Evolutionary conservation across 2,329 filamentous ascomycete genomes (phyloP).

Genomic region (Colletotrichum siamense): DNA sequence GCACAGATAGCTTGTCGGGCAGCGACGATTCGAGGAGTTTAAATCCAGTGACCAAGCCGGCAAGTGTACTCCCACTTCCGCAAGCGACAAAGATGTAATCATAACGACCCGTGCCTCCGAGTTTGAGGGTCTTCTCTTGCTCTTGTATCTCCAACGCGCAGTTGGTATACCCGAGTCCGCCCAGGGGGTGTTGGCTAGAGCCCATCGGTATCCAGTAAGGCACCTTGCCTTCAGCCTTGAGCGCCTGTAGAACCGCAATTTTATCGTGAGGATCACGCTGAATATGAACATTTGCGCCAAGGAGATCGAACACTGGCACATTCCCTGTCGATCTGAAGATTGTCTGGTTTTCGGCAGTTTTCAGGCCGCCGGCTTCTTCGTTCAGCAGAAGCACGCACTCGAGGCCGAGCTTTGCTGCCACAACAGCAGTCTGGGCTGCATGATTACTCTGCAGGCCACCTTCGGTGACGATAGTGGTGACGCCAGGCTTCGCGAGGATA

Average conservation of each 20-base stretch:
- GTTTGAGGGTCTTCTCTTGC: neutral
- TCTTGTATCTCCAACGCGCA: neutral
- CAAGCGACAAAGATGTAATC: neutral
- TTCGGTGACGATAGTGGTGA: neutral
- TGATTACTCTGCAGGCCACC: neutral
- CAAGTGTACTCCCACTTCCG: neutral
- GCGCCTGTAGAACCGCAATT: neutral
- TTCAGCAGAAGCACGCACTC: neutral
- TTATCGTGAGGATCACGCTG: neutral
- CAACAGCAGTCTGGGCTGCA: neutral
- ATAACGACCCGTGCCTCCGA: neutral
- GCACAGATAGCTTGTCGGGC: neutral
- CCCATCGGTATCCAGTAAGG: neutral
- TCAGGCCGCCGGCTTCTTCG: neutral
- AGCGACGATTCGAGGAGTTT: neutral
- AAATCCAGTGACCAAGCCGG: neutral
- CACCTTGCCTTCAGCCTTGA: neutral
- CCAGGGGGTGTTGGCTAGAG: neutral
- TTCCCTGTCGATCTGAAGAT: neutral
- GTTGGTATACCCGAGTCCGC: neutral
- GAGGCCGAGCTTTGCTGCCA: neutral
- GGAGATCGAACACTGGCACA: neutral
- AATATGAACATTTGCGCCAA: neutral
- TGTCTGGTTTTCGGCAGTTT: neutral
- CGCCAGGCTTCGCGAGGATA: neutral